Evolutionary conservation across 495 filamentous ascomycete species (phyloP), one percentile per base, ranked within the genome.

Genomic region (Penicillium waksmanii): DNA sequence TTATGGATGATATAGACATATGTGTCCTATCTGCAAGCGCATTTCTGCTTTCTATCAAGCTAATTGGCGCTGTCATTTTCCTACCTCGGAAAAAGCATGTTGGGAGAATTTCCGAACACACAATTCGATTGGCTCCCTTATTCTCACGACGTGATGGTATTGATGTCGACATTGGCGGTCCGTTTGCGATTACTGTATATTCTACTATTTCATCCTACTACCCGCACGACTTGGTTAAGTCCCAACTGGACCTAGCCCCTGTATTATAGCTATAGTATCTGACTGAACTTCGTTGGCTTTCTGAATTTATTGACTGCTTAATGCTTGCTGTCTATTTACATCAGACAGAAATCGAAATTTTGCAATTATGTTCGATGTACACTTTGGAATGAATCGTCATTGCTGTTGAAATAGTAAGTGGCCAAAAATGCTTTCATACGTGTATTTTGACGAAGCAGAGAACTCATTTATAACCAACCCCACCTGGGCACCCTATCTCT

Each of bases 81-180:
- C 55, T 50, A 15, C 34, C 33, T 27, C 8, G 46, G 11, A 11
- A 48, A 25, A 15, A 27, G 44, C 19, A 9, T 5, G 23, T 12
- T 7, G 9, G 46, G 23, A 34, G 3, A 12, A 31, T 44, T 46
- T 19, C 34, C 7, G 33, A 43, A 19, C 35, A 17, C 47, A 15
- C 27, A 18, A 49, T 31, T 53, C 38, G 38, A 34, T 43, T 56
- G 48, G 9, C 23, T 52, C 43, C 15, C 58, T 53, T 50, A 13
- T 31, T n/a, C 40, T 67, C 51, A 67, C 56, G 61, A 69, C 48
- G 25, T 57, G 54, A 65, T 63, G 61, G 52, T 50, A 53, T 53
- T 54, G 31, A 56, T 63, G 46, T 57, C 36, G 35, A 57, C 47
- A 18, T 57, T 43, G 43, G 46, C 40, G 25, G 53, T 6, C 53